A percentile compares a stretch with the other conserved stretches of the same genome.
Evolutionary conservation across 106 monocot genomes (phyloP).

Genomic region (Acorus gramineus): DNA sequence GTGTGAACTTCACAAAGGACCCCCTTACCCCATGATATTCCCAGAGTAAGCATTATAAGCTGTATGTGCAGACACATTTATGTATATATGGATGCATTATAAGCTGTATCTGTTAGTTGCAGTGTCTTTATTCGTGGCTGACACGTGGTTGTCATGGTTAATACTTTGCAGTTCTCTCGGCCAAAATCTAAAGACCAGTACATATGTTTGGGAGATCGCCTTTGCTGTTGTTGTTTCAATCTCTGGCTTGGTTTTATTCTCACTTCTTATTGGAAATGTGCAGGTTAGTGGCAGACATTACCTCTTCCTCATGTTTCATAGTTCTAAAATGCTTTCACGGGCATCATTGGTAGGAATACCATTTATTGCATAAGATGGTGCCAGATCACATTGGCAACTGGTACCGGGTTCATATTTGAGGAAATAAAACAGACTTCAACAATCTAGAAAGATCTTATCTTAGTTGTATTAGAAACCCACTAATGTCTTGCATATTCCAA

Average conservation of each 20-base stretch:
- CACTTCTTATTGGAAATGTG: constrained; percentile 95
- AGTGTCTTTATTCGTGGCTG: neutral
- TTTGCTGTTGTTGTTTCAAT: constrained; percentile 67
- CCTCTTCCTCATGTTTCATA: neutral
- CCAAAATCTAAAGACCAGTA: constrained; percentile 66
- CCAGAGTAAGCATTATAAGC: too few relatives aligned
- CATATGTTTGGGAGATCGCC: constrained; percentile 62
- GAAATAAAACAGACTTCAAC: too few relatives aligned
- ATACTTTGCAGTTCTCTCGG: constrained; percentile 72
- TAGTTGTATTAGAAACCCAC: too few relatives aligned
- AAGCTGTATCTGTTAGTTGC: neutral
- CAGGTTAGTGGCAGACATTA: constrained; percentile 27
- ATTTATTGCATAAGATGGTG: neutral
- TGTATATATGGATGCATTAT: too few relatives aligned
- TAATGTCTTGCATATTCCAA: too few relatives aligned
- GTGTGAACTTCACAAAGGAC: too few relatives aligned
- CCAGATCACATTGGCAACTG: too few relatives aligned
- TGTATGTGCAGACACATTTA: too few relatives aligned
- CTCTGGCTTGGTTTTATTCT: constrained; percentile 74
- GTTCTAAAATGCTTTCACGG: too few relatives aligned
- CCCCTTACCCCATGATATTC: too few relatives aligned
- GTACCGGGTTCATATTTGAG: too few relatives aligned
- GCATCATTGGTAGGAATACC: neutral
- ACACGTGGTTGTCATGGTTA: neutral
- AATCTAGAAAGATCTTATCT: too few relatives aligned